phyloP scores from a whole-genome alignment of 768 basidiomycete species.

The Russula dissimulans region DNA sequence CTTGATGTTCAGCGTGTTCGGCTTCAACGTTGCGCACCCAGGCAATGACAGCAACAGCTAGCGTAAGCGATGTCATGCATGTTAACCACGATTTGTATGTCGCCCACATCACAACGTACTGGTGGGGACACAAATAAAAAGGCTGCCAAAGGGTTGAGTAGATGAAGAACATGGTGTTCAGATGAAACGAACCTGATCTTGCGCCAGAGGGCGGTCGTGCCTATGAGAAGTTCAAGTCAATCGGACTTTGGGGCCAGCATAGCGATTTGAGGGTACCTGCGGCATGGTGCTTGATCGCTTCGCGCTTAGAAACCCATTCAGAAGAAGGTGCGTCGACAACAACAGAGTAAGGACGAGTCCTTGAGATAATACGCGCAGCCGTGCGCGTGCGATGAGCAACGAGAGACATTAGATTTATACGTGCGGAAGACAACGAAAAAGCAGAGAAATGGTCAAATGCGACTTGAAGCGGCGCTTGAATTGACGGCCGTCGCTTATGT shows the following conservation, averaged over 20 bases:
- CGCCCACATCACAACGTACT: constrained; percentile 38
- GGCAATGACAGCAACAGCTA: constrained; percentile 24
- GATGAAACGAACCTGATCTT: constrained; percentile 59
- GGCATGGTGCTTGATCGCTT: constrained; percentile 58
- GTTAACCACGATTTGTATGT: not conserved
- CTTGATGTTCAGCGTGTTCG: constrained; percentile 63
- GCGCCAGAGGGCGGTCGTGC: constrained; percentile 74
- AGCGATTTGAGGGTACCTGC: constrained; percentile 35
- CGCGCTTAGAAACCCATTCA: constrained; percentile 43
- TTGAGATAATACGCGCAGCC: constrained; percentile 35
- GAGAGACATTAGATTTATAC: constrained; percentile 22
- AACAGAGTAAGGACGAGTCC: constrained; percentile 28
- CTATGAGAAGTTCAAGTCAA: constrained; percentile 31
- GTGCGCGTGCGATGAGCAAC: constrained; percentile 42
- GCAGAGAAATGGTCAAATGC: not conserved
- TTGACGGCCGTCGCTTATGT: not conserved
- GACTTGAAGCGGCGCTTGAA: constrained; percentile 6
- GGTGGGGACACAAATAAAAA: constrained; percentile 65
- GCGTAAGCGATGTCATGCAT: not conserved
- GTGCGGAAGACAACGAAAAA: constrained; percentile 5
- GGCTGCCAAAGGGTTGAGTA: constrained; percentile 34
- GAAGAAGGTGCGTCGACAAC: constrained; percentile 32
- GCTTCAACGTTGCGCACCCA: constrained; percentile 46
- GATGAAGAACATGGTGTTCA: not conserved
- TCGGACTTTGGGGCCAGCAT: not conserved